Percentiles rank a stretch among this genome's conserved stretches.
phyloP scores from a whole-genome alignment of 2,329 filamentous ascomycete species.

The Sordariomycetes sp. region DNA sequence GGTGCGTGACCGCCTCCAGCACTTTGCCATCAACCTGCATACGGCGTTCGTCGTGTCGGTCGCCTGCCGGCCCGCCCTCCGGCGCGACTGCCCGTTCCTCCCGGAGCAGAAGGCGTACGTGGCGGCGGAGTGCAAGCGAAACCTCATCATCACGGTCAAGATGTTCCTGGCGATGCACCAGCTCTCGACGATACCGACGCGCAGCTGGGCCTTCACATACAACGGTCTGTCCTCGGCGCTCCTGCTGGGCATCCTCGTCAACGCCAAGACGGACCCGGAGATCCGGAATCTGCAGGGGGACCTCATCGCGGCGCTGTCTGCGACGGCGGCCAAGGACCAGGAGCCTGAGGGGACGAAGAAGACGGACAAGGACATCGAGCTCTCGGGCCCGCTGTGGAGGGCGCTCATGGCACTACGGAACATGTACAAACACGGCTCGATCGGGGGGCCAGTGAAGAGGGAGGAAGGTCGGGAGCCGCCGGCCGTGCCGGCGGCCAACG shows the following conservation, averaged over 20 bases:
- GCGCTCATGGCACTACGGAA: slow-evolving; percentile 49
- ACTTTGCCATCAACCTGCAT: slow-evolving; percentile 51
- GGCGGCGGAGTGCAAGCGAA: slow-evolving; percentile 45
- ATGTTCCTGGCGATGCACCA: slow-evolving; percentile 61
- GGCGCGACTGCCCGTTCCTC: slow-evolving; percentile 37
- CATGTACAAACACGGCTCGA: slow-evolving; percentile 52
- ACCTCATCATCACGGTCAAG: slow-evolving; percentile 50
- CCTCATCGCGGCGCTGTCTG: slow-evolving; percentile 48
- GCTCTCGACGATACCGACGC: slow-evolving; percentile 50
- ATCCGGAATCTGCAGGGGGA: slow-evolving; percentile 51
- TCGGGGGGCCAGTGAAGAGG: slow-evolving; percentile 34
- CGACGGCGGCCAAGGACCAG: slow-evolving; percentile 49
- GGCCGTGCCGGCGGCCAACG: slow-evolving; percentile 19
- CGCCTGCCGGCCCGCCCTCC: slow-evolving; percentile 48
- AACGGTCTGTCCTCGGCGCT: slow-evolving; percentile 53
- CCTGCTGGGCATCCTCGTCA: slow-evolving; percentile 47
- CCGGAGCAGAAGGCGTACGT: slow-evolving; percentile 38
- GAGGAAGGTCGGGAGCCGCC: slow-evolving; percentile 34
- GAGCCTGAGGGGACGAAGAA: slow-evolving; percentile 38
- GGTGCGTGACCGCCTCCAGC: slow-evolving; percentile 47
- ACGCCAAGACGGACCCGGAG: slow-evolving; percentile 50
- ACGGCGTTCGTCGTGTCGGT: slow-evolving; percentile 54
- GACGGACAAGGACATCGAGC: slow-evolving; percentile 46
- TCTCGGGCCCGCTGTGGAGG: slow-evolving; percentile 47
- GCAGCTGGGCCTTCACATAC: slow-evolving; percentile 57